Evolutionary conservation across 805 yeast genomes (phyloP), one percentile per base, ranked within the genome.

Genomic region (Saccharomycopsis selenospora): DNA sequence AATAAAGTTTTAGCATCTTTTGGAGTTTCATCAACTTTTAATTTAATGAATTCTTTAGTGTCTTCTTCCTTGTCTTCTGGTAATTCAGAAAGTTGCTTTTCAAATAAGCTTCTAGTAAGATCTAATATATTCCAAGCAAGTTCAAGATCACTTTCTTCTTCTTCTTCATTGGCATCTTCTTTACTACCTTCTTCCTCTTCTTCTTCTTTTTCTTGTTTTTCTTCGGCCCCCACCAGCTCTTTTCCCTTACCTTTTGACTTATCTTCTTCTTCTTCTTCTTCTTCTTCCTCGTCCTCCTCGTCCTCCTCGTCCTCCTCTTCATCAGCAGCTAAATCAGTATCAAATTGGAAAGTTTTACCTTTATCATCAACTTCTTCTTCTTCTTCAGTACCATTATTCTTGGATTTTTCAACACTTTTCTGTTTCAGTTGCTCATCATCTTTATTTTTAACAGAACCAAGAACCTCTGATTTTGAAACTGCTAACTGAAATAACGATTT

Each of bases 41-140:
- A 43, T 29, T 59, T 40, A 45, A 59, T 26, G 54, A 61, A 40
- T 56, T 57, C 27, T 56, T 59, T 10, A n/a, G n/a, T n/a, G 59
- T 51, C 33, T 41, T 43, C 29, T 57, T 46, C 45, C 53, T 56
- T 22, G 40, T 38, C 28, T 43, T 43, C 14, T 6, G 18, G 14
- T 6, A 57, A 27, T 5, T 64, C 55, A 23, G 66, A 66, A 3
- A 76, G 57, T 46, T 70, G 60, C 42, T 69, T 63, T 59, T 77
- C 80, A 56, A 77, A 83, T 40, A 85, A 61, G 2, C 82, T 72
- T 53, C 96, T 74, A 2, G 96, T 76, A 36, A 86, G 69, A 60
- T 90, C 96, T 17, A 89, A 67, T 6, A 86, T 75, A 46, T 85
- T 93, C 93, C 96, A 85, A 0, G 96, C 95, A 14, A 82, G 77